Evolutionary conservation across 495 filamentous ascomycete genomes (phyloP).

Genomic region (Hyphodiscus hymeniophilus): DNA sequence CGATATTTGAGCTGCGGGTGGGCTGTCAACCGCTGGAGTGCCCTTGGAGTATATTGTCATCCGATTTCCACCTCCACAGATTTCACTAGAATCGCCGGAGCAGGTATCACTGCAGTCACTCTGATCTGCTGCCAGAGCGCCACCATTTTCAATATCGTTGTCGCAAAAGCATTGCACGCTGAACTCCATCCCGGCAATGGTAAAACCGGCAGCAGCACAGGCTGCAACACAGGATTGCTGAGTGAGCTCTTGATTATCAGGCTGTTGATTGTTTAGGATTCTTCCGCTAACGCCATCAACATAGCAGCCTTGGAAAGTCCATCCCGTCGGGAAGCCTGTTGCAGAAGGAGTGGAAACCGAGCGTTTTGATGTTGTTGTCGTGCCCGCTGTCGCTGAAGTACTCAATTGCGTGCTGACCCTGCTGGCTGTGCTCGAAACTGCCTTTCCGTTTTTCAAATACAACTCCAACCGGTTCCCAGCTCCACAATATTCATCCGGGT

Average conservation of each 20-base stretch:
- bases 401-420: too few relatives aligned
- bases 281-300: conserved; percentile 11
- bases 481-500: conserved; percentile 25
- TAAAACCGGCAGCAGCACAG: conserved; percentile 29
- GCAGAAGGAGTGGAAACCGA: conserved; percentile 4
- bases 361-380: neutral
- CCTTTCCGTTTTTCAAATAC: neutral
- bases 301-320: conserved; percentile 15
- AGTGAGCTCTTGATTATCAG: conserved; percentile 13
- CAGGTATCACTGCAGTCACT: conserved; percentile 45
- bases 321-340: conserved; percentile 12
- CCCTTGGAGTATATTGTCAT: conserved; percentile 16
- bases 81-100: conserved; percentile 29
- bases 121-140: conserved; percentile 12
- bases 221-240: conserved; percentile 33
- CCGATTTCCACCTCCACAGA: conserved; percentile 40
- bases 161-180: conserved; percentile 32
- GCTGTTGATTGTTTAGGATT: neutral
- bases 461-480: conserved; percentile 14
- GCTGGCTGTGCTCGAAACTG: neutral
- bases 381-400: neutral
- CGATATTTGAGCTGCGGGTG: conserved; percentile 16
- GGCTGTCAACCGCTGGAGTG: neutral
- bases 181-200: conserved; percentile 35
- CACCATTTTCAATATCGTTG: conserved; percentile 24